These are phyloP conservation scores for Epichloe brachyelytri DNA, from an alignment of 2,329 filamentous ascomycete species.

Conservation along the genomic window DNA sequence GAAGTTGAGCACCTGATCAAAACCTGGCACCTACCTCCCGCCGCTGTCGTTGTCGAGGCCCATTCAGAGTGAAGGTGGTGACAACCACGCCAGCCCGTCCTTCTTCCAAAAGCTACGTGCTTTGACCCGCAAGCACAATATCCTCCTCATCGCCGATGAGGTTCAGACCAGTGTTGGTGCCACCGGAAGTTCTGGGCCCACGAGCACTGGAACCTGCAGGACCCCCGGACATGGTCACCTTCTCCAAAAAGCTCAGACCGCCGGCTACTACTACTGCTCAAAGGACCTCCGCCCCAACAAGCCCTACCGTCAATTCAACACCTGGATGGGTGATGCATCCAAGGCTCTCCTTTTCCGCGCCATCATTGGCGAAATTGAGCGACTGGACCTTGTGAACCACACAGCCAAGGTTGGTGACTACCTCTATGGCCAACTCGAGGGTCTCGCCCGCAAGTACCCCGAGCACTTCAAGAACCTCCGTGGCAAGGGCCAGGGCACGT, in stretches of 20 bases:
- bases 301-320: slow-evolving; percentile 94
- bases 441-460: slow-evolving; percentile 57
- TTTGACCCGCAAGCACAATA: slow-evolving; percentile 61
- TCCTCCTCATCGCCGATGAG: slow-evolving; percentile 85
- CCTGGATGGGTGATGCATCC: slow-evolving; percentile 89
- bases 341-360: slow-evolving; percentile 74
- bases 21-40: slow-evolving; percentile 65
- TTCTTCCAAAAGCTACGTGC: slow-evolving; percentile 80
- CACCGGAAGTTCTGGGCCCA: slow-evolving; percentile 92
- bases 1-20: slow-evolving; percentile 75
- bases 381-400: slow-evolving; percentile 62
- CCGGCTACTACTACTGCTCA: slow-evolving; percentile 84
- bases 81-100: slow-evolving; percentile 79
- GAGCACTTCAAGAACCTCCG: slow-evolving; percentile 69
- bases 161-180: slow-evolving; percentile 89
- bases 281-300: slow-evolving; percentile 72
- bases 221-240: slow-evolving; percentile 90
- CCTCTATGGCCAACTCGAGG: slow-evolving; percentile 57
- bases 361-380: slow-evolving; percentile 71
- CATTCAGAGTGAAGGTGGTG: slow-evolving; percentile 85
- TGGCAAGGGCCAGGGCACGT: slow-evolving; percentile 80
- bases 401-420: slow-evolving; percentile 71
- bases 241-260: slow-evolving; percentile 92
- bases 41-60: slow-evolving; percentile 77
- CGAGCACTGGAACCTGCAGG: slow-evolving; percentile 76